Evolutionary conservation across 805 yeast species (phyloP).

Genomic region (Kuraishia borneana): DNA sequence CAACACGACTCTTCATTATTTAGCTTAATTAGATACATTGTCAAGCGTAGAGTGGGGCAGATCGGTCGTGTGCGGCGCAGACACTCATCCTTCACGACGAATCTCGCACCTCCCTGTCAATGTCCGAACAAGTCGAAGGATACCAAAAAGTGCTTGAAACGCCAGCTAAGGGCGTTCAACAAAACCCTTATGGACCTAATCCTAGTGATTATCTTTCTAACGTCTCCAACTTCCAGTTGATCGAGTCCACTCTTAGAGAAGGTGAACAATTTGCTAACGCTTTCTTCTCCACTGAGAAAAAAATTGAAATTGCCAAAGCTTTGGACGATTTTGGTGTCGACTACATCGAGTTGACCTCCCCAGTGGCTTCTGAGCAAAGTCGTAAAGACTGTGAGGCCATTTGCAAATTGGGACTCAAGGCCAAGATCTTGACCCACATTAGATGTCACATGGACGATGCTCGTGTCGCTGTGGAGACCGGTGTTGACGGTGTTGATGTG

Average conservation of each 20-base stretch:
- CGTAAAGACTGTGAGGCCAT: constrained; percentile 94
- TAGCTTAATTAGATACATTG: constrained; percentile 57
- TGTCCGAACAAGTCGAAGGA: no score
- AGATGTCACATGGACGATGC: constrained; percentile 99
- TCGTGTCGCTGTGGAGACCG: constrained; percentile 91
- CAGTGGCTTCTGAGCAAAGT: constrained; percentile 94
- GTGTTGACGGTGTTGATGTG: constrained; percentile 98
- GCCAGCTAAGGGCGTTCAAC: constrained; percentile 20
- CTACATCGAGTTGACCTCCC: constrained; percentile 94
- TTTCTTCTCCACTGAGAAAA: constrained; percentile 87
- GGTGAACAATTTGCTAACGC: constrained; percentile 99
- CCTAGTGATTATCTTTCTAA: constrained; percentile 89
- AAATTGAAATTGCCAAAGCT: constrained; percentile 94
- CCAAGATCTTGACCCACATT: constrained; percentile 92
- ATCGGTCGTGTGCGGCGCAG: no score
- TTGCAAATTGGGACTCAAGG: constrained; percentile 91
- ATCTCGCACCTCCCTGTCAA: no score
- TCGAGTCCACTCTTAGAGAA: constrained; percentile 93
- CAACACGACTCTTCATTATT: constrained; percentile 62
- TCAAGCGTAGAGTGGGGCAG: no score
- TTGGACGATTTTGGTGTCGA: constrained; percentile 97
- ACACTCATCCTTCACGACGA: no score
- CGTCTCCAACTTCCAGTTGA: constrained; percentile 79
- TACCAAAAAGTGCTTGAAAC: constrained; percentile 38
- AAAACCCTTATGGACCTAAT: constrained; percentile 90